These are phyloP conservation scores for Xylaria curta DNA, from an alignment of 495 filamentous ascomycete genomes.

Conservation along the genomic window DNA sequence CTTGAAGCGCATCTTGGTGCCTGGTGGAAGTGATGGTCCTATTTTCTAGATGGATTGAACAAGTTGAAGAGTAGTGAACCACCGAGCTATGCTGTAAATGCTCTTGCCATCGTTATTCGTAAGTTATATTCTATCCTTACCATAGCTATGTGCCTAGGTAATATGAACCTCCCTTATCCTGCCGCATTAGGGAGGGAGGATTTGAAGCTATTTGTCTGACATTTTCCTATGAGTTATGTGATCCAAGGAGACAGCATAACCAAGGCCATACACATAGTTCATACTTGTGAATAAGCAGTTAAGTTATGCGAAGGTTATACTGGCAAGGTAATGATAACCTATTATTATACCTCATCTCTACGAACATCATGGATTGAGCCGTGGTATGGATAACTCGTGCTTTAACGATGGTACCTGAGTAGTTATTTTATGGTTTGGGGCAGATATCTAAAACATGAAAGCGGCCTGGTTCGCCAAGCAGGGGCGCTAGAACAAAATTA, in stretches of 20 bases:
- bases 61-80: background rate
- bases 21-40: background rate
- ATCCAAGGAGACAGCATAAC: conserved; percentile 12
- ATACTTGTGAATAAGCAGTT: background rate
- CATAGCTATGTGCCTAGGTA: no score
- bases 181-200: background rate
- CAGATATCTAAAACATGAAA: background rate
- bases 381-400: no score
- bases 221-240: background rate
- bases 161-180: background rate
- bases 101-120: background rate
- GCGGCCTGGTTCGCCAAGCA: background rate
- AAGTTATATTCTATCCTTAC: background rate
- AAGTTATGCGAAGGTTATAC: background rate
- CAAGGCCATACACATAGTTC: background rate
- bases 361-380: background rate
- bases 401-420: no score
- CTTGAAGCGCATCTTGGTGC: conserved; percentile 34
- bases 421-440: no score
- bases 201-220: background rate
- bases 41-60: background rate
- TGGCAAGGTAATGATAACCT: background rate
- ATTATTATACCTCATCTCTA: background rate
- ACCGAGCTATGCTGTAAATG: background rate
- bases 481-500: background rate